Evolutionary conservation across 306 rosid species (phyloP).

Genomic region (barrel medic (Medicago truncatula)): MtrunA17r5.0-ANR NC_053049.1:11551001-11551500

Average conservation of each 20-base stretch:
- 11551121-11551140: not conserved
- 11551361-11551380: no score
- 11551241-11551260: no score
- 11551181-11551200: not conserved
- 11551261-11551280: no score
- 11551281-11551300: no score
- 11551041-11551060: slow-evolving; percentile 39
- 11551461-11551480: slow-evolving; percentile 14
- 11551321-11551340: no score
- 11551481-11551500: slow-evolving; percentile 20
- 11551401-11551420: not conserved
- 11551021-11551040: slow-evolving; percentile 79
- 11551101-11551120: slow-evolving; percentile 5
- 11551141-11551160: not conserved
- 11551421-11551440: not conserved
- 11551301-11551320: no score
- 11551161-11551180: not conserved
- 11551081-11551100: slow-evolving; percentile 34
- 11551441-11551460: slow-evolving; percentile 2
- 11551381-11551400: no score
- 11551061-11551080: slow-evolving; percentile 28
- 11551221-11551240: not conserved
- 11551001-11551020: slow-evolving; percentile 82
- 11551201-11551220: not conserved
- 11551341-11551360: no score